phyloP scores from a whole-genome alignment of 495 filamentous ascomycete genomes.

The Aspergillus bertholletiae region DNA sequence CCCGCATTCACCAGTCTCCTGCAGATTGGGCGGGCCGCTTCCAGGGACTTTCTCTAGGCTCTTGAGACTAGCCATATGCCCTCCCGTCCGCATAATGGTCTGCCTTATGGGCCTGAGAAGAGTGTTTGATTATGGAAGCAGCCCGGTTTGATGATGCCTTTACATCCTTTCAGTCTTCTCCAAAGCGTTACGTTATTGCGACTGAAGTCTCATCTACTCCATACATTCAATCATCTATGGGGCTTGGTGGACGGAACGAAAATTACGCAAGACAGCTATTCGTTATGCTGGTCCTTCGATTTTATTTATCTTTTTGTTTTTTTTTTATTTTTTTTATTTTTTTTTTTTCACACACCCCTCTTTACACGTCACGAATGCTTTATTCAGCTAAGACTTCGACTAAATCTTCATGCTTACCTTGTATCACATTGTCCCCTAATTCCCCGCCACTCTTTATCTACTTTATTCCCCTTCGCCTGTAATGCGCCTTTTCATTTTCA shows the following conservation, averaged over 20 bases:
- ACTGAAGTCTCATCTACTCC: not conserved
- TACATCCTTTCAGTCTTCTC: not conserved
- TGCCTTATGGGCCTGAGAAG: not conserved
- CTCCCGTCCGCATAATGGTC: not conserved
- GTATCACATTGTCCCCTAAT: not conserved
- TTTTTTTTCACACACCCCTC: too few species aligned
- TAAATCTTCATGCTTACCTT: conserved; percentile 4
- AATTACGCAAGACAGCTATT: not conserved
- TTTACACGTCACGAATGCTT: not conserved
- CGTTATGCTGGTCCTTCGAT: conserved; percentile 2
- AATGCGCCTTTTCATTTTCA: conserved; percentile 6
- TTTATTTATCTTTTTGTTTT: not conserved
- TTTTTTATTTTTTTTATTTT: not conserved
- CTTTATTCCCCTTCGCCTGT: not conserved
- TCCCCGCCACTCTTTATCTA: conserved; percentile 4
- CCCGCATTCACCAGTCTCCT: conserved; percentile 35
- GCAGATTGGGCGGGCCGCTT: conserved; percentile 45
- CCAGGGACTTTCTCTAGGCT: conserved; percentile 51
- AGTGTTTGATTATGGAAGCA: not conserved
- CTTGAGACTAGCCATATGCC: conserved; percentile 20
- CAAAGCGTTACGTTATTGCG: not conserved
- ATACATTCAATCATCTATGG: not conserved
- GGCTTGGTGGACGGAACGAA: not conserved
- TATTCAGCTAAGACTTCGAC: not conserved
- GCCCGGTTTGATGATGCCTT: not conserved